Conservation (phyloP, 805 yeast genomes). For the Saturnispora besseyi region DNA sequence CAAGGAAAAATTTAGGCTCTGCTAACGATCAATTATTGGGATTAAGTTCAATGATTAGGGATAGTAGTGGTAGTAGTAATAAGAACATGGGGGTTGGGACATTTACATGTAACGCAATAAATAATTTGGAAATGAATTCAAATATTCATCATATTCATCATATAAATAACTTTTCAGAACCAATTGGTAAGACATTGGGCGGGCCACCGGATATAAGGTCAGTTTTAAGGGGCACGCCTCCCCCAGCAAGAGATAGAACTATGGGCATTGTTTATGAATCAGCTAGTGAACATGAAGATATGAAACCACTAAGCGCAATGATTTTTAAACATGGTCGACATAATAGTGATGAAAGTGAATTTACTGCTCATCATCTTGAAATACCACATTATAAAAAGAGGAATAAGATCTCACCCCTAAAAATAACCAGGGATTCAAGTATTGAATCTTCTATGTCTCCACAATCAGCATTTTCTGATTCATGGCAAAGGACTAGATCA, state of each 20-base stretch:
- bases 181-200: constrained; percentile 1
- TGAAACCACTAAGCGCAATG: neutral
- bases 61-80: neutral
- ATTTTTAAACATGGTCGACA: neutral
- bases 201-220: constrained; percentile 5
- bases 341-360: constrained; percentile 2
- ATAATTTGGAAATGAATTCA: neutral
- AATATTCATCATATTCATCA: neutral
- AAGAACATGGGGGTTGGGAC: neutral
- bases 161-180: neutral
- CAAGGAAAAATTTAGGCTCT: constrained; percentile 10
- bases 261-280: constrained; percentile 26
- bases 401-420: neutral
- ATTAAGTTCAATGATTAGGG: constrained; percentile 1
- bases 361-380: neutral
- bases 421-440: neutral
- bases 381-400: constrained; percentile 3
- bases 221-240: constrained; percentile 9
- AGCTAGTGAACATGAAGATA: constrained; percentile 17
- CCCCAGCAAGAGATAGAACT: constrained; percentile 14
- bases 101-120: neutral
- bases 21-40: constrained; percentile 5
- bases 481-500: constrained; percentile 11
- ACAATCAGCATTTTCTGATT: constrained; percentile 2
- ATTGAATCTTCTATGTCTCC: neutral